Evolutionary conservation across 2,329 filamentous ascomycete species (phyloP).

Genomic region (Aspergillus awamori): DNA sequence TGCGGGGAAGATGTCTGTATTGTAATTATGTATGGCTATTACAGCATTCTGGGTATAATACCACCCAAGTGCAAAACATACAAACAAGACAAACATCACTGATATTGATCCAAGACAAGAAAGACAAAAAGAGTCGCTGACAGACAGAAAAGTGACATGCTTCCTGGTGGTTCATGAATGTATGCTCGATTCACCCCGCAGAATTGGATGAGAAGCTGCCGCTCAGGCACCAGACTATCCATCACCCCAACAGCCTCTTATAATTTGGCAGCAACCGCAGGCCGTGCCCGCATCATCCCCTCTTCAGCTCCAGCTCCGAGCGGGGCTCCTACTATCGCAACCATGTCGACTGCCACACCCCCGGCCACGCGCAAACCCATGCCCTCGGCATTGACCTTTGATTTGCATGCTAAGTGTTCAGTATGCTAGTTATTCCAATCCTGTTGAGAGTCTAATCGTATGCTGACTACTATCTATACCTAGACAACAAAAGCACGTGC

Average conservation of each 20-base stretch:
- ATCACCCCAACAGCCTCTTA: neutral
- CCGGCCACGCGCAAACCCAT: slow-evolving; percentile 35
- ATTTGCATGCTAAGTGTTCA: slow-evolving; percentile 76
- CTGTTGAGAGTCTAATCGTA: neutral
- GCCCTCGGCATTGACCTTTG: slow-evolving; percentile 72
- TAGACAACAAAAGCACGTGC: slow-evolving; percentile 94
- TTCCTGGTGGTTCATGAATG: neutral
- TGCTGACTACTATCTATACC: slow-evolving; percentile 4
- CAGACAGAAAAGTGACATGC: neutral
- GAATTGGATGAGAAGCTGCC: neutral
- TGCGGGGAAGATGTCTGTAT: neutral
- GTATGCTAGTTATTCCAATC: slow-evolving; percentile 57
- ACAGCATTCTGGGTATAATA: slow-evolving; percentile 6
- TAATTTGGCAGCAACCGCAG: neutral
- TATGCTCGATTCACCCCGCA: neutral
- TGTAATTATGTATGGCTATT: neutral
- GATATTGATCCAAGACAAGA: slow-evolving; percentile 6
- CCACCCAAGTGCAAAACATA: slow-evolving; percentile 5
- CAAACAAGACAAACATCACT: slow-evolving; percentile 21
- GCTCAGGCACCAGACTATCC: neutral
- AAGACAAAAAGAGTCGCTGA: neutral
- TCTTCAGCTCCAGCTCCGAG: slow-evolving; percentile 8
- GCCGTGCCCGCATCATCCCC: neutral
- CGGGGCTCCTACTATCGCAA: slow-evolving; percentile 22
- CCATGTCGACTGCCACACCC: slow-evolving; percentile 35